Conservation (phyloP, 805 yeast species). For the Isabelozyma gotoi region DNA sequence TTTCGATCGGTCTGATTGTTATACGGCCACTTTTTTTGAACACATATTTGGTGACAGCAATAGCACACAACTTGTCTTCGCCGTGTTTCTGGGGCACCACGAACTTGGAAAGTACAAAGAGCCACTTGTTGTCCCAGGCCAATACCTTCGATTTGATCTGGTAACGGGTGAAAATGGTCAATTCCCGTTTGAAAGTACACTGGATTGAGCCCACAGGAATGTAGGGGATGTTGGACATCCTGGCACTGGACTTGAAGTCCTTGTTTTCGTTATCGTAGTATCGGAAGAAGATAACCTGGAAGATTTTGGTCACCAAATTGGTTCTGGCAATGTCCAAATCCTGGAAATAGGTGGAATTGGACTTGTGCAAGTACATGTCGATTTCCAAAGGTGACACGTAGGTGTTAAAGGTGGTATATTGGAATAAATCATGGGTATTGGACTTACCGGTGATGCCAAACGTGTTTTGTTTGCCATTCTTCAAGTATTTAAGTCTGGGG, state of each 20-base stretch:
- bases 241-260: constrained; percentile 24
- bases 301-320: constrained; percentile 53
- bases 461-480: constrained; percentile 26
- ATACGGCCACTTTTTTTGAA: constrained; percentile 69
- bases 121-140: constrained; percentile 89
- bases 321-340: constrained; percentile 82
- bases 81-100: constrained; percentile 31
- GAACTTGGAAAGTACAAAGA: constrained; percentile 68
- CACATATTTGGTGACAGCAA: constrained; percentile 75
- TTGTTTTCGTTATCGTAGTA: constrained; percentile 39
- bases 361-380: constrained; percentile 85
- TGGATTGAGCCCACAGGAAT: constrained; percentile 77
- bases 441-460: constrained; percentile 26
- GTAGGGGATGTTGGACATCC: constrained; percentile 49
- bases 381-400: constrained; percentile 76
- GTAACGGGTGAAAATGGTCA: constrained; percentile 64
- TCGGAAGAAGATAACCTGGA: constrained; percentile 55
- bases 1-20: constrained; percentile 68
- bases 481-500: constrained; percentile 23
- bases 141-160: constrained; percentile 56
- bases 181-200: constrained; percentile 68
- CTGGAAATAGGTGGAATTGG: constrained; percentile 78
- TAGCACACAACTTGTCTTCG: constrained; percentile 44
- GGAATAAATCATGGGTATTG: constrained; percentile 38
- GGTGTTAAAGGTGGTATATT: constrained; percentile 43